Evolutionary conservation across 805 yeast genomes (phyloP), one percentile per base, ranked within the genome.

Genomic region (Yarrowia porcina): DNA sequence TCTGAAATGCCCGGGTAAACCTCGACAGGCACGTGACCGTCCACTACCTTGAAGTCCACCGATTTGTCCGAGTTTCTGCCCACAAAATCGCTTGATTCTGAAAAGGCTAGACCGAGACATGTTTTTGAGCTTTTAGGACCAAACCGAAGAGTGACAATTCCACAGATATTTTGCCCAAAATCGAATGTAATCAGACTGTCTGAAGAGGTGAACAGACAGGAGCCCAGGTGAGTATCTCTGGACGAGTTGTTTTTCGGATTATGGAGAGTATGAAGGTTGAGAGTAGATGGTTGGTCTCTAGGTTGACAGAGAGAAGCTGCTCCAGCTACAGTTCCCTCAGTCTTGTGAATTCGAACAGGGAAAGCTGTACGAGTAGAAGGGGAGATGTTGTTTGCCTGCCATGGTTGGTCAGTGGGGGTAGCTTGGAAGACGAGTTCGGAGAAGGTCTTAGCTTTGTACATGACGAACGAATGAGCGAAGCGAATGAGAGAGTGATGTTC

Each of bases 401-500:
- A 49, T 9, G 56, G 56, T 32, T 20, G 28, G 56, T 32, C 38
- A 10, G 56, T 13, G 20, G 56, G 56, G 1, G 38, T 49, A 1
- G 56, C 27, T 10, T 49, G 56, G 39, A 49, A 49, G 13, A 49
- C 23, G 21, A 49, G 56, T 10, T 49, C 56, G 39, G 56, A 49
- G 21, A 49, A 49, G 10, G 56, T 49, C 11, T 49, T 49, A 20
- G 56, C 56, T 21, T 49, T 49, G 56, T 49, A 49, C 52, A 45
- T 45, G 15, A 7, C 25, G 44, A 39, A 15, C 17, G 44, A 39
- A 42, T 10, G 28, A 41, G 28, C 20, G 20, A 25, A 25, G 28
- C 28, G 28, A 25, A 8, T 25, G 28, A 25, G 28, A 5, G 28
- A 25, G 28, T 25, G 8, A n/a, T n/a, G n/a, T n/a, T n/a, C n/a